These are phyloP conservation scores for Setomelanomma holmii DNA, from an alignment of 2,329 filamentous ascomycete species.

Conservation along the genomic window DNA sequence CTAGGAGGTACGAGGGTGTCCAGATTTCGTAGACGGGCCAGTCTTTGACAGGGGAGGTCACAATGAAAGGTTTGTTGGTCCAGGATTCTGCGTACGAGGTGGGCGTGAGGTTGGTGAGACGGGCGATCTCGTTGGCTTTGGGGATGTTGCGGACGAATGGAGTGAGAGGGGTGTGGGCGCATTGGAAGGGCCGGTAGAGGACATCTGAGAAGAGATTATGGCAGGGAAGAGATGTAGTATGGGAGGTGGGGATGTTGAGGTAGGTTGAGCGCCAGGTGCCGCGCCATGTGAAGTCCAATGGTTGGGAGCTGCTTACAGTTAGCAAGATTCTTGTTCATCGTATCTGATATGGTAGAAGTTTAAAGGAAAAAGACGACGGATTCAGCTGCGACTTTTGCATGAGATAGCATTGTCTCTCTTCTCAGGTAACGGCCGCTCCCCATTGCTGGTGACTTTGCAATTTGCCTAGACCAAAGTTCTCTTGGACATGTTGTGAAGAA, in stretches of 20 bases:
- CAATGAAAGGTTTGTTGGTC: slow-evolving; percentile 83
- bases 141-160: slow-evolving; percentile 77
- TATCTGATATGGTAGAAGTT: not conserved
- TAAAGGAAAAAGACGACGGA: too few species aligned
- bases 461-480: too few species aligned
- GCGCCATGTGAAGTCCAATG: slow-evolving; percentile 68
- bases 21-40: slow-evolving; percentile 83
- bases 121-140: slow-evolving; percentile 72
- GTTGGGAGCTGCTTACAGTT: slow-evolving; percentile 48
- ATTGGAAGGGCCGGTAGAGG: slow-evolving; percentile 88
- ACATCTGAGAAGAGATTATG: slow-evolving; percentile 86
- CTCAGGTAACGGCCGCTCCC: too few species aligned
- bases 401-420: too few species aligned
- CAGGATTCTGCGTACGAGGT: slow-evolving; percentile 77
- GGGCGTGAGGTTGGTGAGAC: slow-evolving; percentile 71
- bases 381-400: too few species aligned
- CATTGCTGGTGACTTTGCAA: too few species aligned
- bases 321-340: not conserved
- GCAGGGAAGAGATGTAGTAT: slow-evolving; percentile 71
- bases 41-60: slow-evolving; percentile 78
- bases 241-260: slow-evolving; percentile 63
- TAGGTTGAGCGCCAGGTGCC: slow-evolving; percentile 86
- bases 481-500: too few species aligned
- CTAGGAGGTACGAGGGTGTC: slow-evolving; percentile 72
- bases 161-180: slow-evolving; percentile 74